These are phyloP conservation scores for Tirmania nivea DNA, from an alignment of 495 filamentous ascomycete species.

Conservation along the genomic window DNA sequence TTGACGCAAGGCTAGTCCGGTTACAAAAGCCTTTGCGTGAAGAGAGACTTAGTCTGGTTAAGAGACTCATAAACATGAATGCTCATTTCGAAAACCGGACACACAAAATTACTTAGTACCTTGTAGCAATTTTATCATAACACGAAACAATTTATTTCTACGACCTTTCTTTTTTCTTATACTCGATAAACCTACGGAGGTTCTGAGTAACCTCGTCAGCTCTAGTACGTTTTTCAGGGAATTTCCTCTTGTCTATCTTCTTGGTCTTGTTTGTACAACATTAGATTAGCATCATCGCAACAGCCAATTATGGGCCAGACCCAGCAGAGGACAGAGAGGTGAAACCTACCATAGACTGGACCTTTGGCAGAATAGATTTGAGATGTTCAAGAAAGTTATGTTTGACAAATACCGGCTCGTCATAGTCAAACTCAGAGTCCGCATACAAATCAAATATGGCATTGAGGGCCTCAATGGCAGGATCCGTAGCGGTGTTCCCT, in stretches of 20 bases:
- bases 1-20: too few relatives aligned
- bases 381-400: conserved; percentile 36
- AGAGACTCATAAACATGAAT: too few relatives aligned
- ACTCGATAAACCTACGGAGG: conserved; percentile 34
- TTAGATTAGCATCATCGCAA: too few relatives aligned
- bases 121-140: too few relatives aligned
- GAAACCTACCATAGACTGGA: conserved; percentile 25
- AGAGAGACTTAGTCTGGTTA: too few relatives aligned
- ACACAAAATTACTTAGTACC: too few relatives aligned
- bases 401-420: conserved; percentile 38
- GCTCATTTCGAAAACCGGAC: too few relatives aligned
- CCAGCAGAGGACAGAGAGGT: neutral
- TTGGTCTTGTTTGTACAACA: conserved; percentile 19
- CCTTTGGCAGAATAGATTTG: conserved; percentile 27
- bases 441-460: conserved; percentile 41
- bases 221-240: conserved; percentile 28
- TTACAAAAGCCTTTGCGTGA: too few relatives aligned
- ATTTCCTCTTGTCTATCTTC: conserved; percentile 32
- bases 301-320: neutral
- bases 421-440: conserved; percentile 31
- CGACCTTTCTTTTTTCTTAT: conserved; percentile 31
- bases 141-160: neutral
- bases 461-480: conserved; percentile 35
- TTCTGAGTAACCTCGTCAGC: conserved; percentile 37
- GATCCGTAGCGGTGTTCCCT: conserved; percentile 25